phyloP scores from a whole-genome alignment of 1,284 basidiomycete species.

The Thecaphora frezii region DNA sequence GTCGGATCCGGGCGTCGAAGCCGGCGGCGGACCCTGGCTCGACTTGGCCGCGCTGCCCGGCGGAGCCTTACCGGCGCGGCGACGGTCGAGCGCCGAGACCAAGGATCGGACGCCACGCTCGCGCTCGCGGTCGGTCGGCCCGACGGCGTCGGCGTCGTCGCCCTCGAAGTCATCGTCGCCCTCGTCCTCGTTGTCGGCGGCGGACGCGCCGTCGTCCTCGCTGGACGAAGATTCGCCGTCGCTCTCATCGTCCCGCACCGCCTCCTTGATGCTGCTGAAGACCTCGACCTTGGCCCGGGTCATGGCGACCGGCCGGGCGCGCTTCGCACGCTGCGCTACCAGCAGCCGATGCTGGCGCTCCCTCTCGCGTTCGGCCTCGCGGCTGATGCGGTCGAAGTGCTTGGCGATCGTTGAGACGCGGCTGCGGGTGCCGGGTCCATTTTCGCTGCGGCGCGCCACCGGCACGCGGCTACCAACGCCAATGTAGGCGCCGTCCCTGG shows the following conservation, averaged over 20 bases:
- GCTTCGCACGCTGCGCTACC: constrained; percentile 49
- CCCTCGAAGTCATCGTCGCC: constrained; percentile 35
- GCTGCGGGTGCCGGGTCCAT: constrained; percentile 34
- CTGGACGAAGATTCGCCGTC: constrained; percentile 29
- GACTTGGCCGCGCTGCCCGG: no score
- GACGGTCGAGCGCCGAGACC: not conserved
- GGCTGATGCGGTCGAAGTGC: constrained; percentile 63
- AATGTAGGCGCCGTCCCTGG: constrained; percentile 13
- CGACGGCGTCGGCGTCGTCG: constrained; percentile 10
- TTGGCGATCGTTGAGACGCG: constrained; percentile 64
- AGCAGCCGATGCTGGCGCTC: constrained; percentile 60
- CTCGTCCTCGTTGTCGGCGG: constrained; percentile 38
- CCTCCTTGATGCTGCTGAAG: constrained; percentile 86
- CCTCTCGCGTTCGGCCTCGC: constrained; percentile 64
- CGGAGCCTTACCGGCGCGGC: no score
- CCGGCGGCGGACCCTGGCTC: no score
- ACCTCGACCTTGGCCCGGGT: constrained; percentile 87
- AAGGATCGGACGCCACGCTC: not conserved
- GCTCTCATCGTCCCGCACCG: constrained; percentile 75
- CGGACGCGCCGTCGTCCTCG: constrained; percentile 36
- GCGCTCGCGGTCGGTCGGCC: not conserved
- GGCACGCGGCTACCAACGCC: constrained; percentile 29
- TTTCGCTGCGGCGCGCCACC: constrained; percentile 22
- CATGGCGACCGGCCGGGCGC: constrained; percentile 87
- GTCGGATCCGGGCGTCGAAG: no score